A percentile compares a stretch with the other conserved stretches of the same genome.
These are phyloP conservation scores for Gnaphalium uliginosum DNA, from an alignment of 129 eudicot genomes.

Conservation along the genomic window DNA sequence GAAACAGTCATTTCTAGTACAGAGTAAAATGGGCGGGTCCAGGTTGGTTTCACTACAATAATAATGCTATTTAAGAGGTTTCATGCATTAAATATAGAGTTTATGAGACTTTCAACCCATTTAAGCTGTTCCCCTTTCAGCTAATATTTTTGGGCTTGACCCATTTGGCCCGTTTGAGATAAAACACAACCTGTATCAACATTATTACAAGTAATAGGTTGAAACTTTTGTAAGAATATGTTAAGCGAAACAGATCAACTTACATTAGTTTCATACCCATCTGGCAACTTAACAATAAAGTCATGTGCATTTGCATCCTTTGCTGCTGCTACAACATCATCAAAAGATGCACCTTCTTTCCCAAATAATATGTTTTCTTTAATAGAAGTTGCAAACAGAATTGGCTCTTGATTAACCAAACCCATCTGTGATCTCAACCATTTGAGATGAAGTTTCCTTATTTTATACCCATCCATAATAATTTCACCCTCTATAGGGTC, in stretches of 20 bases:
- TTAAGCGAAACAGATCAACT: slow-evolving; percentile 13
- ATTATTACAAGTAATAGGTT: no score
- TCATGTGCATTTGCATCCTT: slow-evolving; percentile 75
- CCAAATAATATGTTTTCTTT: slow-evolving; percentile 78
- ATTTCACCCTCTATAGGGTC: slow-evolving; percentile 74
- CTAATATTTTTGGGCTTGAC: no score
- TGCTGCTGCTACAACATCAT: slow-evolving; percentile 59
- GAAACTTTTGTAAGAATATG: no score
- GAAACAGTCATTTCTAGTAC: no score
- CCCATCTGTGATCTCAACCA: slow-evolving; percentile 87
- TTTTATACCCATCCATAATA: slow-evolving; percentile 57
- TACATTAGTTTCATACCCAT: slow-evolving; percentile 71
- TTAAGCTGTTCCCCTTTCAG: no score
- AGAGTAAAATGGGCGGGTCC: no score
- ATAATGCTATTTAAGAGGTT: no score
- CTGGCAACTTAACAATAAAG: slow-evolving; percentile 64
- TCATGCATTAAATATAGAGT: no score
- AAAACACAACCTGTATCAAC: no score
- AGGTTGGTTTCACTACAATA: no score
- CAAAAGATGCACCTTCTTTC: slow-evolving; percentile 62
- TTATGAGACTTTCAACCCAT: no score
- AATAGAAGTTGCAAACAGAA: slow-evolving; percentile 74
- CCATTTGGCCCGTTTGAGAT: no score
- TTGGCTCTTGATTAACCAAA: slow-evolving; percentile 77
- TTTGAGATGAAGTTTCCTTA: slow-evolving; percentile 62